Evolutionary conservation across 1,139 yeast species (phyloP), one percentile per base, ranked within the genome.

Genomic region (Pichia sp.): DNA sequence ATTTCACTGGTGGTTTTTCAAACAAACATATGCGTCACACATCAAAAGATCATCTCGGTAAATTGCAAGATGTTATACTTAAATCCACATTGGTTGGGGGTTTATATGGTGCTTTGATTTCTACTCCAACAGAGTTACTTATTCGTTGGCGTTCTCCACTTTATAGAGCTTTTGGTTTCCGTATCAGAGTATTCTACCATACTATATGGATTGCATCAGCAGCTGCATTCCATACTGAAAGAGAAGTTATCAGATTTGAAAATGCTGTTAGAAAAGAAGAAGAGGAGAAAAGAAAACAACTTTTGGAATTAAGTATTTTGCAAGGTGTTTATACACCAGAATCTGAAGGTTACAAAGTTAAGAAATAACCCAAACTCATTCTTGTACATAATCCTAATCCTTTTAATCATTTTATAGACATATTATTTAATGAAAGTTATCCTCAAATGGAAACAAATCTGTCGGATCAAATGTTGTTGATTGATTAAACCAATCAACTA

Each of bases 121-220:
- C 64, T 8, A 54, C 60, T 17, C 64, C 64, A 1, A 51, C 63
- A 3, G 64, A 60, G 39, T 41, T 60, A 22, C 31, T 61, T 2
- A 45, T 61, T 5, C 47, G 61, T 34, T 60, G 64, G 64, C 50
- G 58, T 34, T 61, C 62, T 1, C 64, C 64, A 12, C 46, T 55
- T 19, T 61, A 59, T 42, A 49, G 65, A 42, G 58, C 61, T 17
- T 56, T 60, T 38, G 65, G 64, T 3, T 44, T 50, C 19, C 44
- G 65, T 20, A 59, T 61, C 18, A 49, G 64, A 26, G 55, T 61
- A 1, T 61, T 60, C 34, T 60, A 58, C 39, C 62, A 61, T 40
- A 61, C 65, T 1, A 57, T 60, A 12, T 55, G 61, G 57, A 49
- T 59, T n/a, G 60, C 63, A 2, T 51, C 60, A 4, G 56, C 56